Conservation (phyloP, 352 stramenopile genomes). For the Globisporangium parvum region DNA sequence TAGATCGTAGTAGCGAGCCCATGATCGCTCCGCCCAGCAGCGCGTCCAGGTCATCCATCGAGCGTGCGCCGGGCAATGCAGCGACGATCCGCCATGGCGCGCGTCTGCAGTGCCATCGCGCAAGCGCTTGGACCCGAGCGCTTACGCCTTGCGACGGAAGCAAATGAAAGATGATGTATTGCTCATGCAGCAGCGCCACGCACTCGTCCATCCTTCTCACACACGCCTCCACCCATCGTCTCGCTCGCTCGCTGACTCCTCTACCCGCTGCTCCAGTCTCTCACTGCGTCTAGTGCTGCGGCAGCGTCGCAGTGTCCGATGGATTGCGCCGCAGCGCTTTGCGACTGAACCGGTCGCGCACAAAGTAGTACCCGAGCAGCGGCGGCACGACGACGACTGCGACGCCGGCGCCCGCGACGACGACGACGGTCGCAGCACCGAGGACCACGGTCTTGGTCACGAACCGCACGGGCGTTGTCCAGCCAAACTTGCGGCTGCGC, state of each 20-base stretch:
- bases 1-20: constrained; percentile 21
- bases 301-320: not conserved
- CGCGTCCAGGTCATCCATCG: no score
- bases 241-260: no score
- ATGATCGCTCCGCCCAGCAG: not conserved
- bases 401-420: constrained; percentile 48
- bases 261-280: no score
- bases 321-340: constrained; percentile 27
- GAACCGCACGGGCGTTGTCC: constrained; percentile 52
- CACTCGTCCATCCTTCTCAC: no score
- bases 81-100: no score
- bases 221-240: no score
- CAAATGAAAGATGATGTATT: not conserved
- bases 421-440: constrained; percentile 39
- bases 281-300: no score
- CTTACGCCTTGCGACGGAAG: not conserved
- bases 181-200: not conserved
- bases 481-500: constrained; percentile 57
- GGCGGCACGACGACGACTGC: constrained; percentile 64
- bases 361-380: constrained; percentile 55
- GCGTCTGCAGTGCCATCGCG: no score
- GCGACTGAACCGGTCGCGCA: constrained; percentile 36
- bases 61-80: no score
- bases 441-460: constrained; percentile 69
- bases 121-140: no score